Conservation (phyloP, 768 basidiomycete genomes). For the Tephrocybe sp. region DNA sequence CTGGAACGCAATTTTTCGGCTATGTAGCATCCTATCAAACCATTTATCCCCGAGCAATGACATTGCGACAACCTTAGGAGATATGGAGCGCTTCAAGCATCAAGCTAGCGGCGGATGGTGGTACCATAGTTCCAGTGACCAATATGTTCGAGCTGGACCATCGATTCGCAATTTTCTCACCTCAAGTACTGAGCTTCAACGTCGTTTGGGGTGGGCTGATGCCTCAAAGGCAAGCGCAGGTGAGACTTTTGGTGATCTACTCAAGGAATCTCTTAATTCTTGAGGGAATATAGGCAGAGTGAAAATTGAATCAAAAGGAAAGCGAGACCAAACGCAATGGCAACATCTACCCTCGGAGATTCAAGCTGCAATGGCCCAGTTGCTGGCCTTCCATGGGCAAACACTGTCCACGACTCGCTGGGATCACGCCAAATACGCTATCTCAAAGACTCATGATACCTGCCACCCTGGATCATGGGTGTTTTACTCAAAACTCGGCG, state of each 20-base stretch:
- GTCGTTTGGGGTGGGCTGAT: constrained; percentile 18
- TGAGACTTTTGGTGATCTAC: background rate
- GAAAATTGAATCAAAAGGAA: background rate
- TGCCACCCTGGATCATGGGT: constrained; percentile 1
- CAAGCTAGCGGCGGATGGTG: constrained; percentile 26
- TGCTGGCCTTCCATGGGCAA: no score
- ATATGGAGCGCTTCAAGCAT: constrained; percentile 26
- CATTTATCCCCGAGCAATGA: constrained; percentile 36
- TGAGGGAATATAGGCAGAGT: background rate
- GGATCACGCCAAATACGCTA: background rate
- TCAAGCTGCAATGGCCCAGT: no score
- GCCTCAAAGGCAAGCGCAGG: background rate
- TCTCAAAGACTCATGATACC: background rate
- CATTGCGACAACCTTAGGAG: constrained; percentile 25
- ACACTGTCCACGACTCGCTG: background rate
- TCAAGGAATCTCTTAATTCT: background rate
- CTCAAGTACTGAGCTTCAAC: constrained; percentile 16
- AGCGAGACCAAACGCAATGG: background rate
- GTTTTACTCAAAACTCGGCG: background rate
- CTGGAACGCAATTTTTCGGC: constrained; percentile 35
- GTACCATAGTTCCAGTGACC: constrained; percentile 10
- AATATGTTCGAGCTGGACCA: constrained; percentile 18
- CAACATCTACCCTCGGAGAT: background rate
- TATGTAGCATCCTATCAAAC: constrained; percentile 32
- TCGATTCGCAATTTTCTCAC: constrained; percentile 14